phyloP scores from a whole-genome alignment of 2,329 filamentous ascomycete species.

The Exophiala aquamarina region DNA sequence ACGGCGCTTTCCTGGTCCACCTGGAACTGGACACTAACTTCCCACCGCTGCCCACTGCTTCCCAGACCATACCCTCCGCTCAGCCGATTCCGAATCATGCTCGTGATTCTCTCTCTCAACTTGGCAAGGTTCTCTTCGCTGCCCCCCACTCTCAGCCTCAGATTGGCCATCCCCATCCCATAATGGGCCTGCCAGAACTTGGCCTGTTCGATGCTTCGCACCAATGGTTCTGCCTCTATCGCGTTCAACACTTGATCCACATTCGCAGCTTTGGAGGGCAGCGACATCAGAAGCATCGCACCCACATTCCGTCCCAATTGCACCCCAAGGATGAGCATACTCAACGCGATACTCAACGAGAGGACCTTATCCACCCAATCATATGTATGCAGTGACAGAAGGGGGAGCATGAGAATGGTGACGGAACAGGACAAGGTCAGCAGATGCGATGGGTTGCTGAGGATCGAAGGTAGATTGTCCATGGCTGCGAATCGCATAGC shows the following conservation, averaged over 20 bases:
- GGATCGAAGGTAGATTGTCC: conserved; percentile 75
- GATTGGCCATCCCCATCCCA: conserved; percentile 90
- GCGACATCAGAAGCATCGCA: conserved; percentile 95
- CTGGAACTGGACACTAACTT: conserved; percentile 82
- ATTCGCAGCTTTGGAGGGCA: conserved; percentile 53
- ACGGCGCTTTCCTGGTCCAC: conserved; percentile 40
- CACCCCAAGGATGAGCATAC: conserved; percentile 85
- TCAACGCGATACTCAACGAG: conserved; percentile 75
- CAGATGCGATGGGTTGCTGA: conserved; percentile 94
- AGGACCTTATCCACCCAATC: conserved; percentile 80
- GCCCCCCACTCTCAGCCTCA: conserved; percentile 73
- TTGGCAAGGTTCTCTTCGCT: conserved; percentile 68
- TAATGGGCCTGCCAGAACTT: conserved; percentile 99
- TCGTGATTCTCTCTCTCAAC: conserved; percentile 72
- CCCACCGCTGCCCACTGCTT: conserved; percentile 74
- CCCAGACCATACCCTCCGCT: conserved; percentile 84
- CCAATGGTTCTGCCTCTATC: conserved; percentile 75
- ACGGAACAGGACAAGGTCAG: conserved; percentile 84
- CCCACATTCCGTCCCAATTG: conserved; percentile 83
- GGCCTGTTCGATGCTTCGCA: conserved; percentile 80
- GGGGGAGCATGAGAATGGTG: conserved; percentile 75
- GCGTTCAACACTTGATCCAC: conserved; percentile 77
- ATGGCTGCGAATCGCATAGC: conserved; percentile 86
- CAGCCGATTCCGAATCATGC: conserved; percentile 78
- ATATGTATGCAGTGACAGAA: conserved; percentile 78